These are phyloP conservation scores for Symbiodinium pilosum DNA, from an alignment of 73 alveolate genomes.

Conservation along the genomic window DNA sequence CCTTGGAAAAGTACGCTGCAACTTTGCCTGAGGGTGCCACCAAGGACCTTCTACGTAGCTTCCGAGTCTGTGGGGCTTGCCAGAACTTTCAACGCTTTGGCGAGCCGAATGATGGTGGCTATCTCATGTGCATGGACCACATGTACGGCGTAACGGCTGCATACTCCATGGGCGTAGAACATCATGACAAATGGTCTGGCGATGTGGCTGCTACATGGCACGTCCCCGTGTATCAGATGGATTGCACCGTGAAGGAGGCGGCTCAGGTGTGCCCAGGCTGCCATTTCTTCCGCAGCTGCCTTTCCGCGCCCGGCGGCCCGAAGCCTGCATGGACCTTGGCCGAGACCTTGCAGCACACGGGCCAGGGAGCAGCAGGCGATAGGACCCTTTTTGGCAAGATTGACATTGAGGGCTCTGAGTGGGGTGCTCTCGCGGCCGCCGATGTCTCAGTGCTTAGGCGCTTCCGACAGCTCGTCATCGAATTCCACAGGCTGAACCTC, in stretches of 20 bases:
- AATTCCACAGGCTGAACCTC: conserved; percentile 23
- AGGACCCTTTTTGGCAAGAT: conserved; percentile 3
- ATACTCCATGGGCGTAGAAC: conserved; percentile 20
- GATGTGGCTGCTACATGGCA: not conserved
- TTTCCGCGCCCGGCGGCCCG: not conserved
- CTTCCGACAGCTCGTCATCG: conserved; percentile 19
- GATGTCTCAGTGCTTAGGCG: not conserved
- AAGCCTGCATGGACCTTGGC: not conserved
- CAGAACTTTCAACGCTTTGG: not conserved
- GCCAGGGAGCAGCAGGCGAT: not conserved
- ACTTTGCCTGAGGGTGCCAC: conserved; percentile 32
- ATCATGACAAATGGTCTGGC: conserved; percentile 34
- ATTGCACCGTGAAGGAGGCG: conserved; percentile 11
- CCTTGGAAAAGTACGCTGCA: not conserved
- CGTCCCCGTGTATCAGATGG: conserved; percentile 31
- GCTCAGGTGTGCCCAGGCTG: not conserved
- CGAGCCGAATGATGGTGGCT: conserved; percentile 41
- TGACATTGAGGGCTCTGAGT: conserved; percentile 14
- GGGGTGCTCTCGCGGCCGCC: not conserved
- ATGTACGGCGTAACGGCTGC: not conserved
- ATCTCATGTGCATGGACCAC: conserved; percentile 24
- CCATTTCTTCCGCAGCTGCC: conserved; percentile 17
- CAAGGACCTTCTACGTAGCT: not conserved
- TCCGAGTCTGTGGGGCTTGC: conserved; percentile 14
- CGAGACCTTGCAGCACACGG: not conserved